A percentile compares a stretch with the other conserved stretches of the same genome.
Conservation (phyloP, 2,329 filamentous ascomycete species). For the Setomelanomma holmii region DNA sequence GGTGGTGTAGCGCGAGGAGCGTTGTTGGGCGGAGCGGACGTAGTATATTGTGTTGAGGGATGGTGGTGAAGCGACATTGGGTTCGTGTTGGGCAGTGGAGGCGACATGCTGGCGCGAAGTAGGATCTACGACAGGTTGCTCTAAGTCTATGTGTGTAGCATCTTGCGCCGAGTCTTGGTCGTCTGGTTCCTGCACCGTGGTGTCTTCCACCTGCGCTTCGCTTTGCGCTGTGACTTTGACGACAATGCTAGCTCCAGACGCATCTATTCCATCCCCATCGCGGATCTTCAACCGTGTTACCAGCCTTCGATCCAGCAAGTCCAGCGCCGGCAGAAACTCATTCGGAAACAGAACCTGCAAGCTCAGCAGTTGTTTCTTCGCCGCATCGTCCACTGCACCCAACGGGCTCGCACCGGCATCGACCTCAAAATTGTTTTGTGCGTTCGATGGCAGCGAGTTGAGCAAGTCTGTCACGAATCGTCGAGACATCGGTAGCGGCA, state of each 20-base stretch:
- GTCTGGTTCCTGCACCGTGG: no score
- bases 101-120: no score
- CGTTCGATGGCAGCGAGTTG: constrained; percentile 26
- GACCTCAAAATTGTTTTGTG: constrained; percentile 8
- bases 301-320: constrained; percentile 81
- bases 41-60: constrained; percentile 58
- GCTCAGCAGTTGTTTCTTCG: constrained; percentile 68
- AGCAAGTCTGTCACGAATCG: constrained; percentile 45
- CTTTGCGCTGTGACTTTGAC: no score
- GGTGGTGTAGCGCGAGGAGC: constrained; percentile 45
- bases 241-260: no score
- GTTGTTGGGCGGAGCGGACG: constrained; percentile 65
- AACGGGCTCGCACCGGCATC: constrained; percentile 53
- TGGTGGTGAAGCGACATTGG: not conserved
- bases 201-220: no score
- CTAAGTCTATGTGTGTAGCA: no score
- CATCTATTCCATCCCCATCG: not conserved
- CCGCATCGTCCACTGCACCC: constrained; percentile 26
- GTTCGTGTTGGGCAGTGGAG: not conserved
- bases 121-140: no score
- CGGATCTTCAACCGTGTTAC: constrained; percentile 62
- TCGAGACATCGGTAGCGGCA: constrained; percentile 33
- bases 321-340: constrained; percentile 81
- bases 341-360: constrained; percentile 86
- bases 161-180: no score